A percentile compares a stretch with the other conserved stretches of the same genome.
Conservation (phyloP, 257 asterid genomes). For the Eustoma russellianum region DNA sequence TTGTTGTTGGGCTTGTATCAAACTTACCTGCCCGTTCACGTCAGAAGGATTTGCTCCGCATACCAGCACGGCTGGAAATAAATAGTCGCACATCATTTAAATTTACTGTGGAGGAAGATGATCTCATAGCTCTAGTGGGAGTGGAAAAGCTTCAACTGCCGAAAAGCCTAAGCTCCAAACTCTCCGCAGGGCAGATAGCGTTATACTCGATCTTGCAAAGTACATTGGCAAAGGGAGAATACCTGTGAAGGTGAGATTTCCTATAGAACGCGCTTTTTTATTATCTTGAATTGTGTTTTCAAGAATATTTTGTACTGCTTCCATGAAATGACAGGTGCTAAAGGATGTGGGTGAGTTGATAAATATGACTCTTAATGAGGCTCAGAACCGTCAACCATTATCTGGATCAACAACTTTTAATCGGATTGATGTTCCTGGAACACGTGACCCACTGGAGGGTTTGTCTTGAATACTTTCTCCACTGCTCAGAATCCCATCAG, state of each 20-base stretch:
- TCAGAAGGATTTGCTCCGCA: conserved; percentile 55
- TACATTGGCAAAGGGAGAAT: conserved; percentile 77
- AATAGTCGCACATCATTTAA: conserved; percentile 62
- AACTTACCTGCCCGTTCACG: conserved; percentile 30
- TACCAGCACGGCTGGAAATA: conserved; percentile 79
- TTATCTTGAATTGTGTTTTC: conserved; percentile 12
- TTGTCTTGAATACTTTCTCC: not conserved
- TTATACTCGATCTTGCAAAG: conserved; percentile 81
- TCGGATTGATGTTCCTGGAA: conserved; percentile 61
- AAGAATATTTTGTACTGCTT: not conserved
- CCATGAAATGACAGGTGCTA: conserved; percentile 53
- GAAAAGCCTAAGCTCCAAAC: conserved; percentile 55
- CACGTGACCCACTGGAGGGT: conserved; percentile 78
- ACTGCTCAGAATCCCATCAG: no score
- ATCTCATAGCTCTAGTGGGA: conserved; percentile 24
- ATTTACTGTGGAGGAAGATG: conserved; percentile 71
- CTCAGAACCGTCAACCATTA: conserved; percentile 74
- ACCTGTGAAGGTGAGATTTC: conserved; percentile 63
- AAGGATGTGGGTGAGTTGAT: conserved; percentile 74
- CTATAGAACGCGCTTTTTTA: not conserved
- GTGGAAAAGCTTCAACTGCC: conserved; percentile 41
- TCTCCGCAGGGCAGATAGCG: conserved; percentile 49
- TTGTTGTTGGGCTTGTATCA: conserved; percentile 49
- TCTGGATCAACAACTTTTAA: conserved; percentile 83
- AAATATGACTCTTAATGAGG: conserved; percentile 60